Conservation (phyloP, 805 yeast genomes). For the Scheffersomyces coipomensis region DNA sequence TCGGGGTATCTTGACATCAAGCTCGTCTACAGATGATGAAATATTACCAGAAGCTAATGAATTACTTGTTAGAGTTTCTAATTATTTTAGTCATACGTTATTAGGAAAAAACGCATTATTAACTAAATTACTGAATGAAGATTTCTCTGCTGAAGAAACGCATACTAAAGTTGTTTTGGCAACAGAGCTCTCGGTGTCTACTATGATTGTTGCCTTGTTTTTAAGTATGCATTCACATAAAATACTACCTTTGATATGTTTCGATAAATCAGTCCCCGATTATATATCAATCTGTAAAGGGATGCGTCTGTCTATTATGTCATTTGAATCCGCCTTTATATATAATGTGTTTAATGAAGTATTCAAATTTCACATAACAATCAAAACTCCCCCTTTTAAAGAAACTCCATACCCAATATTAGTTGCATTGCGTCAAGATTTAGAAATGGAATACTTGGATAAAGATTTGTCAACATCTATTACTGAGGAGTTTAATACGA, state of each 20-base stretch:
- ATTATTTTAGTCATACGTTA: not conserved
- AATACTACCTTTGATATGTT: slow-evolving; percentile 25
- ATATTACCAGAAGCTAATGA: too few species aligned
- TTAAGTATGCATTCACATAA: slow-evolving; percentile 30
- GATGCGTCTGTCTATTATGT: slow-evolving; percentile 6
- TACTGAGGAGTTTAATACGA: slow-evolving; percentile 4
- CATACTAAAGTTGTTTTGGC: slow-evolving; percentile 2
- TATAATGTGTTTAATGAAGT: slow-evolving; percentile 1
- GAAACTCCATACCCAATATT: too few species aligned
- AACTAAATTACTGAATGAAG: too few species aligned
- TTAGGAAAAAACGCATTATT: not conserved
- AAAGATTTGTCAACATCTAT: slow-evolving; percentile 1
- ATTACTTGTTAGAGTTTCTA: not conserved
- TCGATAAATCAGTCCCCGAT: slow-evolving; percentile 15
- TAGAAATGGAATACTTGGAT: too few species aligned
- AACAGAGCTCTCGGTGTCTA: slow-evolving; percentile 16
- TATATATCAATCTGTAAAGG: slow-evolving; percentile 19
- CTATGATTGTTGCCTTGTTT: slow-evolving; percentile 24
- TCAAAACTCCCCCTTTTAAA: too few species aligned
- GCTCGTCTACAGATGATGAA: too few species aligned
- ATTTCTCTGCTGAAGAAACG: not conserved
- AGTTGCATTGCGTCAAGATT: too few species aligned
- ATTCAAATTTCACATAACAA: not conserved
- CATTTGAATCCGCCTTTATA: slow-evolving; percentile 1
- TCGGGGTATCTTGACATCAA: too few species aligned